Conservation (phyloP, 139 green algal species). For the Chlamydomonas applanata region DNA sequence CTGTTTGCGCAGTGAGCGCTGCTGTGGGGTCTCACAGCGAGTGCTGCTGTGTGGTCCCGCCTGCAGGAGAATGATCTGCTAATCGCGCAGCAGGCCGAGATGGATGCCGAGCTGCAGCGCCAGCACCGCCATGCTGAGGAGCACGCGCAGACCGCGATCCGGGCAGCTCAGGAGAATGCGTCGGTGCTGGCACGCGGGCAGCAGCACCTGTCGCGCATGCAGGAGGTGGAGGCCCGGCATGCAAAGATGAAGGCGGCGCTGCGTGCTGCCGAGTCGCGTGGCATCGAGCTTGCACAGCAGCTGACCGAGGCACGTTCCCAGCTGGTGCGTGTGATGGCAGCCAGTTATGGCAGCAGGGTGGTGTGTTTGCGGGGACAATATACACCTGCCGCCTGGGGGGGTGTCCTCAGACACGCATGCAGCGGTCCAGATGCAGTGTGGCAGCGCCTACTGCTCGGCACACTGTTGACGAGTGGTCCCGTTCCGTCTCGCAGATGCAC, state of each 20-base stretch:
- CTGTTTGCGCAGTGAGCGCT: too few species aligned
- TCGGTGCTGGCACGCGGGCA: slow-evolving; percentile 7
- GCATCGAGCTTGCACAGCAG: slow-evolving; percentile 7
- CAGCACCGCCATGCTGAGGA: slow-evolving; percentile 30
- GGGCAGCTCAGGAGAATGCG: slow-evolving; percentile 22
- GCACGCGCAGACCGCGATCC: slow-evolving; percentile 9
- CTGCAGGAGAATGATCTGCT: slow-evolving; percentile 56
- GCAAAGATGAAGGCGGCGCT: not conserved
- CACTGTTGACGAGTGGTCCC: too few species aligned
- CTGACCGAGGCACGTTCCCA: slow-evolving; percentile 8
- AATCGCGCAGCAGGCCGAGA: slow-evolving; percentile 36
- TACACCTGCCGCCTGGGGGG: too few species aligned
- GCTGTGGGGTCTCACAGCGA: too few species aligned
- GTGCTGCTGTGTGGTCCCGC: too few species aligned
- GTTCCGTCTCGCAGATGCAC: too few species aligned
- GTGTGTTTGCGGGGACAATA: too few species aligned
- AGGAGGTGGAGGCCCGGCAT: slow-evolving; percentile 6
- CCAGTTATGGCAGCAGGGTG: too few species aligned
- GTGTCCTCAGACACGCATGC: too few species aligned
- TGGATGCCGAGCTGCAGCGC: slow-evolving; percentile 48
- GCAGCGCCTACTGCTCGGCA: too few species aligned
- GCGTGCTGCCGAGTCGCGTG: slow-evolving; percentile 6
- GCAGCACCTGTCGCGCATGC: slow-evolving; percentile 6
- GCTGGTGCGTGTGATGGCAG: slow-evolving; percentile 12
- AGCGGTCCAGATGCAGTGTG: too few species aligned